These are phyloP conservation scores for Hypoxylon perforatum DNA, from an alignment of 495 filamentous ascomycete genomes.

Conservation along the genomic window DNA sequence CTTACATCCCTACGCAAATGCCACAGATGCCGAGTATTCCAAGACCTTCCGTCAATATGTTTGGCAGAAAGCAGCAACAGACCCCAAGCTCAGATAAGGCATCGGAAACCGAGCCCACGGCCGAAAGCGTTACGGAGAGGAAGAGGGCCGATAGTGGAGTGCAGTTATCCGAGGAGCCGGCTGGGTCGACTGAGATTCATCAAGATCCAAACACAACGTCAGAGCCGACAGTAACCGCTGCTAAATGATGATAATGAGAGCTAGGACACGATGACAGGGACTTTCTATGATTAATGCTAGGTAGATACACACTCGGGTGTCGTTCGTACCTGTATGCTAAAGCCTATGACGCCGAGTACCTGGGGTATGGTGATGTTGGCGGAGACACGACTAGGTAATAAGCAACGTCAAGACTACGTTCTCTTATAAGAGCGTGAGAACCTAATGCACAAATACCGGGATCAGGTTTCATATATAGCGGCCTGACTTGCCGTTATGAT, in stretches of 20 bases:
- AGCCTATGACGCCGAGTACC: background rate
- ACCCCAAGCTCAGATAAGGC: background rate
- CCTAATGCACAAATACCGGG: background rate
- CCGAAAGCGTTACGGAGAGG: background rate
- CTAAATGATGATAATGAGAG: conserved; percentile 10
- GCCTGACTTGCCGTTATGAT: too few relatives aligned
- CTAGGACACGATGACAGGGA: background rate
- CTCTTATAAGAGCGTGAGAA: background rate
- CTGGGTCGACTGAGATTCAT: conserved; percentile 16
- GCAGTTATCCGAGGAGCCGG: conserved; percentile 25
- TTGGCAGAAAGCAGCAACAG: conserved; percentile 30
- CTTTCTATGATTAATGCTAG: background rate
- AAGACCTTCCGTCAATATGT: conserved; percentile 37
- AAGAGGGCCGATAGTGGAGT: conserved; percentile 29
- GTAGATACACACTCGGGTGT: conserved; percentile 1
- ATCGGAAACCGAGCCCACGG: background rate
- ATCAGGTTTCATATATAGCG: too few relatives aligned
- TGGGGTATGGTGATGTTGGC: background rate
- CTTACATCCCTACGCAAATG: conserved; percentile 44
- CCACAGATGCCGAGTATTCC: conserved; percentile 44
- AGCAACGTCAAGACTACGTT: background rate
- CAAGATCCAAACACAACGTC: conserved; percentile 16
- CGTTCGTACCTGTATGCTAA: background rate
- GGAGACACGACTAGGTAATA: background rate
- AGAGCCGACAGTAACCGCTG: background rate